A percentile compares a stretch with the other conserved stretches of the same genome.
phyloP scores from a whole-genome alignment of 495 filamentous ascomycete genomes.

The Annulohypoxylon nitens region DNA sequence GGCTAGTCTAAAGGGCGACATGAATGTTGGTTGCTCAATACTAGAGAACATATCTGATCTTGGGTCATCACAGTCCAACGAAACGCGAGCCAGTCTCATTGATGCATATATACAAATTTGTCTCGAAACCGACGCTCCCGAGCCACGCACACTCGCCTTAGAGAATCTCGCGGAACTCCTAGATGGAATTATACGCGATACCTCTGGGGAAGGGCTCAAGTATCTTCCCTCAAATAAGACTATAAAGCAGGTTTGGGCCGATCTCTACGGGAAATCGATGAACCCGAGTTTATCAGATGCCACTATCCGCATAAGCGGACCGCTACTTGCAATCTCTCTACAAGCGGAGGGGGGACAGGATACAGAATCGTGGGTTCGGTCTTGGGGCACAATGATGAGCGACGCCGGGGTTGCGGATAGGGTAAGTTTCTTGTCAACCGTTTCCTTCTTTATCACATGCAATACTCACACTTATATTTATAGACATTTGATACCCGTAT shows the following conservation, averaged over 20 bases:
- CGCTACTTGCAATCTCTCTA: constrained; percentile 52
- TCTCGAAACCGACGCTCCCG: constrained; percentile 46
- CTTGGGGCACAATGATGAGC: constrained; percentile 61
- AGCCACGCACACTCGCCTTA: constrained; percentile 55
- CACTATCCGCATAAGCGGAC: constrained; percentile 60
- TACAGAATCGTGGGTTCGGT: constrained; percentile 47
- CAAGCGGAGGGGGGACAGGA: constrained; percentile 17
- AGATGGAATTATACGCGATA: constrained; percentile 42
- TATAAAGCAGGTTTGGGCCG: constrained; percentile 48
- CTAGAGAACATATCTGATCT: constrained; percentile 42
- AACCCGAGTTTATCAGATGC: constrained; percentile 61
- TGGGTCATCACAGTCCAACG: constrained; percentile 13
- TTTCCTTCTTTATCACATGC: no score
- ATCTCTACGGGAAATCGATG: constrained; percentile 51
- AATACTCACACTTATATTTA: constrained; percentile 11
- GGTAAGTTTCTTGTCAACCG: constrained; percentile 47
- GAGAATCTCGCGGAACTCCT: constrained; percentile 54
- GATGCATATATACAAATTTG: constrained; percentile 42
- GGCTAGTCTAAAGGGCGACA: constrained; percentile 31
- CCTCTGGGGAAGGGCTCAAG: constrained; percentile 1
- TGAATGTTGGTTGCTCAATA: constrained; percentile 47
- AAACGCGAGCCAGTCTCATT: constrained; percentile 15
- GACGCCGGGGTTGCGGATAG: constrained; percentile 59
- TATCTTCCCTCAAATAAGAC: constrained; percentile 42
- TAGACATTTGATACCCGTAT: constrained; percentile 76